Evolutionary conservation across 2,329 filamentous ascomycete species (phyloP), one percentile per base, ranked within the genome.

Genomic region (Ceratocystis smalleyi): DNA sequence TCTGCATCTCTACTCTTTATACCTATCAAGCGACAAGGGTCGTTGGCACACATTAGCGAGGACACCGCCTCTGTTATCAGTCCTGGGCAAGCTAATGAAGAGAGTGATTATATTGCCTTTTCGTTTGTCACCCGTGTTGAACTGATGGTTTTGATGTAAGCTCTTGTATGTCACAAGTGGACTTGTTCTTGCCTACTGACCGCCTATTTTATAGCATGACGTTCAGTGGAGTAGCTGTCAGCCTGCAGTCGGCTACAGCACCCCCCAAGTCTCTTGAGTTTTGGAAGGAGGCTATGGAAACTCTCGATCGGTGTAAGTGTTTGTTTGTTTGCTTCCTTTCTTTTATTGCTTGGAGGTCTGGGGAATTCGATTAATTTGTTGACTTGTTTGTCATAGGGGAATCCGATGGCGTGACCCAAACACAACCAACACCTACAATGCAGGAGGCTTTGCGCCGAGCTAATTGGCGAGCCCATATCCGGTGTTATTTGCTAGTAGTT

Each of bases 401-500:
- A 68, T 40, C 57, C 45, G 65, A 66, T 43, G 65, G 65, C 15
- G 62, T 59, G 19, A 51, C 27, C 19, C 54, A 66, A n/a, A 55
- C 63, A 43, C 62, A 67, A 43, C 62, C 65, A 22, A 45, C 43
- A 65, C 67, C 43, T 61, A 70, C 49, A 62, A 62, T 88, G 17
- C 77, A 80, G 47, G 79, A 80, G 59, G 83, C 83, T 10, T 78
- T 84, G 32, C 74, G 78, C 67, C 78, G 84, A 59, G 78, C 81
- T 8, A 78, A 81, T 67, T 90, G 86, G 85, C 81, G 85, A 61
- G 78, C 77, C 64, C 79, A 84, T 62, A 77, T 89, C 6, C 81
- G 83, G 66, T 85, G 83, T 71, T 87, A 89, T 68, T 77, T 90
- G 43, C 81, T 86, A 61, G 78, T 90, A n/a, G 79, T 91, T 19